Evolutionary conservation across 2,329 filamentous ascomycete species (phyloP), one percentile per base, ranked within the genome.

Genomic region (Fusarium dimerum): DNA sequence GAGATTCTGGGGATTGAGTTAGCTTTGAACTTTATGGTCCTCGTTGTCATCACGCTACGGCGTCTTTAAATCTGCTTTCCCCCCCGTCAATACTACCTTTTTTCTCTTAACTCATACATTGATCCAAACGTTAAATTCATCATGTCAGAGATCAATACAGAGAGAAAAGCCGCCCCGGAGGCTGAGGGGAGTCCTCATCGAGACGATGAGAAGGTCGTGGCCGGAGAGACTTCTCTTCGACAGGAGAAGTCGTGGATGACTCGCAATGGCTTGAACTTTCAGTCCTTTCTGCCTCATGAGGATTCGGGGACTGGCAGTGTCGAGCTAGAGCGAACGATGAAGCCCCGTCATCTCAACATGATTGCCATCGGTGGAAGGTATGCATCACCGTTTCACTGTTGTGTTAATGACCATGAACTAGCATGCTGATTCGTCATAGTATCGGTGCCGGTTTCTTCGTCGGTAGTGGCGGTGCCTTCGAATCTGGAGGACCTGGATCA

Each of bases 401-500:
- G n/a, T n/a, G n/a, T n/a, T n/a, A n/a, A n/a, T n/a, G n/a, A n/a
- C n/a, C n/a, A n/a, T n/a, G n/a, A n/a, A n/a, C n/a, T n/a, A n/a
- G n/a, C n/a, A n/a, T n/a, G 10, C 55, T 61, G 30, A 61, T 43
- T 12, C 12, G 6, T 26, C 18, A 2, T 12, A 60, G 57, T 56
- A 85, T 85, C 43, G 82, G 82, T 65, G 81, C 82, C 54, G 82
- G 82, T 70, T 83, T 85, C 74, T 85, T 84, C 68, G 82, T 85
- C 56, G 81, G 82, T 62, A 81, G 81, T 54, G 66, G 72, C 56
- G 79, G 79, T 50, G 71, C 84, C 12, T 56, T 64, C 8, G 50
- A 56, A 15, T 57, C 59, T 44, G 63, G 45, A 46, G 52, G 56
- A 34, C 76, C 76, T 26, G 76, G 66, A 2, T 73, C 72, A 43